A percentile compares a stretch with the other conserved stretches of the same genome.
Evolutionary conservation across 345 rosid species (phyloP).

Genomic region (Euclidium syriacum): DNA sequence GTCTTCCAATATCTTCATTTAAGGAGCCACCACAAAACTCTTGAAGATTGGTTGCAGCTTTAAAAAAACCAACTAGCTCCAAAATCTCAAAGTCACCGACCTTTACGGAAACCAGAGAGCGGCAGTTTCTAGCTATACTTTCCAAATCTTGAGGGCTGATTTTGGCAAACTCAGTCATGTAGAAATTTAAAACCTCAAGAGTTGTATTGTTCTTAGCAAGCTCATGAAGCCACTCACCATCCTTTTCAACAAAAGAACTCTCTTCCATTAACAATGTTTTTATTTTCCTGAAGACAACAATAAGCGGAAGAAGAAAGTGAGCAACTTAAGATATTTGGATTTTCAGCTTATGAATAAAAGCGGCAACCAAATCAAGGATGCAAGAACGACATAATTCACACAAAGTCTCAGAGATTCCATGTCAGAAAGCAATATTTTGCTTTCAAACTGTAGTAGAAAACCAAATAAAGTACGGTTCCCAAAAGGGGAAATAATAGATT

Average conservation of each 20-base stretch:
- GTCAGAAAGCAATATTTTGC: neutral
- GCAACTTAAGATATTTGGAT: neutral
- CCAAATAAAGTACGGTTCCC: neutral
- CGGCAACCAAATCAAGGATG: neutral
- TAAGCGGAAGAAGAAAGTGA: slow-evolving; percentile 3
- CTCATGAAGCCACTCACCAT: slow-evolving; percentile 88
- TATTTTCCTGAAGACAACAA: slow-evolving; percentile 50
- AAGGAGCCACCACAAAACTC: slow-evolving; percentile 91
- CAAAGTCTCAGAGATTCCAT: neutral
- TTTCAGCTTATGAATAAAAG: neutral
- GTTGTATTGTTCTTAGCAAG: slow-evolving; percentile 64
- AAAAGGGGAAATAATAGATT: neutral
- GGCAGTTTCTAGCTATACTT: slow-evolving; percentile 70
- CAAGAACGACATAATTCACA: slow-evolving; percentile 1
- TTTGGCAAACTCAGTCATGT: slow-evolving; percentile 60
- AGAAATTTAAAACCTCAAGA: slow-evolving; percentile 79
- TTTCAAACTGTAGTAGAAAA: neutral
- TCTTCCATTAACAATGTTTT: slow-evolving; percentile 81
- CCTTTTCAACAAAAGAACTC: slow-evolving; percentile 56
- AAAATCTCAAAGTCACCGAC: slow-evolving; percentile 69
- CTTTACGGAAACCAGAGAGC: slow-evolving; percentile 60
- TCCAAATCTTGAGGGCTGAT: slow-evolving; percentile 64
- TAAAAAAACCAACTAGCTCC: slow-evolving; percentile 67
- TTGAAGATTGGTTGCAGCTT: slow-evolving; percentile 56
- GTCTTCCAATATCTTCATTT: slow-evolving; percentile 40